Conservation (phyloP, 371 early-diverging fungal species). For the Choanephora cucurbitarum region DNA sequence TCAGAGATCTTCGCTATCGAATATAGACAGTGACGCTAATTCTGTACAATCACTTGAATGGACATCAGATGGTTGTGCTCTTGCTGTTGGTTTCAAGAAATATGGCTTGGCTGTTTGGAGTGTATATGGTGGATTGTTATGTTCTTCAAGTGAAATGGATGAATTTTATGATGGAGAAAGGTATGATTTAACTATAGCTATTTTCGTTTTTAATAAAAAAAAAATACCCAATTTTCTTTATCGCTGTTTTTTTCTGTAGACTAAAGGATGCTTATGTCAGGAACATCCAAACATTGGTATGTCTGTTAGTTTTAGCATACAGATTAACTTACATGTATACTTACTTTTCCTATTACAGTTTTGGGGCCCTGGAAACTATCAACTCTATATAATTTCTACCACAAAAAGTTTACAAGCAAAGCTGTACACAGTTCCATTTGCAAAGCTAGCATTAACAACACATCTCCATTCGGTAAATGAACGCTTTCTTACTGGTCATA, state of each 20-base stretch:
- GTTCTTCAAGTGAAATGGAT: conserved; percentile 51
- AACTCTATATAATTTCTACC: conserved; percentile 58
- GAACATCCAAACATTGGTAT: conserved; percentile 65
- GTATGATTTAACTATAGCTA: conserved; percentile 1
- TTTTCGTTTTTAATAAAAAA: conserved; percentile 1
- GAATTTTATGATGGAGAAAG: conserved; percentile 29
- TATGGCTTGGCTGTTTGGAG: conserved; percentile 77
- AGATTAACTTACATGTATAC: too few species aligned
- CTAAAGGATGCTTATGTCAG: conserved; percentile 60
- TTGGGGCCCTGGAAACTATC: conserved; percentile 77
- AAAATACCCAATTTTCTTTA: too few species aligned
- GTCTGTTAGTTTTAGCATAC: background rate
- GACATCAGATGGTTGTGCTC: conserved; percentile 77
- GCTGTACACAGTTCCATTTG: conserved; percentile 71
- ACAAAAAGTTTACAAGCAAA: conserved; percentile 23
- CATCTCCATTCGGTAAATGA: conserved; percentile 59
- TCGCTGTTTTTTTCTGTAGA: background rate
- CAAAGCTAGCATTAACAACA: conserved; percentile 62
- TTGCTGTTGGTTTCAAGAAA: conserved; percentile 69
- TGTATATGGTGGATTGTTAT: conserved; percentile 74
- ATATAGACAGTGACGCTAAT: background rate
- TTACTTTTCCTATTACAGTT: conserved; percentile 47
- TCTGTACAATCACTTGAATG: conserved; percentile 55
- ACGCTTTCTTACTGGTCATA: background rate
- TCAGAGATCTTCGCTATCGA: background rate